Base-by-base conservation (phyloP, 1,139 yeast genomes). In the Debaryomycetaceae sp. region DNA sequence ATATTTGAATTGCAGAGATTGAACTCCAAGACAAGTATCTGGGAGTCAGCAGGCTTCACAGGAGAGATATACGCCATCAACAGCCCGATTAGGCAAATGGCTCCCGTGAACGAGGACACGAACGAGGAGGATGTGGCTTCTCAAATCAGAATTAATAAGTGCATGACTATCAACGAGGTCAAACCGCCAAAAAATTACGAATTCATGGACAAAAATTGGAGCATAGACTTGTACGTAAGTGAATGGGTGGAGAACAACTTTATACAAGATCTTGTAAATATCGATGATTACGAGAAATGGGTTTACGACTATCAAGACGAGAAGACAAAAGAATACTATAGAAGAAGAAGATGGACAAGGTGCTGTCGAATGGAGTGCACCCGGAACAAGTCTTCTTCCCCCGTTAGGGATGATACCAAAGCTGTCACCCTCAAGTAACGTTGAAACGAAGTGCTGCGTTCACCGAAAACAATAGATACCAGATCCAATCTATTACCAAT, bases 241-340 rank as follows among this genome's bases (percentile, higher is more conserved):
- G 59, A 55, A 5, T 86, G 93, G 93, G 85, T 83, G 2, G 64
- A 65, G 37, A 52, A 58, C 0, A 75, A 78, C 45, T 66, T 75
- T 34, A 66, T 84, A 38, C 57, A 65, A 29, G 86, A 80, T 49
- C 62, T 80, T 41, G 81, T 84, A 7, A 71, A 69, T 38, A 70
- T 83, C 34, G 91, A 85, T 60, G 69, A 76, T 34, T 88, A 81
- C 44, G 85, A 84, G 38, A 86, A 86, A 62, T 86, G 93, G 93
- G 90, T 84, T 17, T 86, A 86, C 59, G 95, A 86, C 60, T 59
- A 62, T 39, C 51, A 56, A 44, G 56, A 49, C 13, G 52, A 49
- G 17, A 33, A 33, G 11, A 49, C 51, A 11, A 36, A 35, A 11
- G 58, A 56, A 35, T 45, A 58, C 11, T 77, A 65, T 54, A 65